Conservation (phyloP, 495 filamentous ascomycete genomes). For the Penicillium canariense region DNA sequence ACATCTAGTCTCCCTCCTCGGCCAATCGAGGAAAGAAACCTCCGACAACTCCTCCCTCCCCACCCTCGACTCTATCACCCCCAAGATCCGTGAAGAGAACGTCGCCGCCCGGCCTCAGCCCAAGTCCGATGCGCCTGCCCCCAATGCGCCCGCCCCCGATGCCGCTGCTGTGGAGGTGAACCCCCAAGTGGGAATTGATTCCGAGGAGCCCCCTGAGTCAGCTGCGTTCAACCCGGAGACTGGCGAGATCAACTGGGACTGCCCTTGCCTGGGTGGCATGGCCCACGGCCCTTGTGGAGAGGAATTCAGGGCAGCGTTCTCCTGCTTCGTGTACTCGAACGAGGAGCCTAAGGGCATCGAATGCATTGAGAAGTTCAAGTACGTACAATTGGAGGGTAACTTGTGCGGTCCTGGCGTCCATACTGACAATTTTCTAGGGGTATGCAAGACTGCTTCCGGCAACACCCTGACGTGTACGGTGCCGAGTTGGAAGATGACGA, state of each 20-base stretch:
- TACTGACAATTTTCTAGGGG: conserved; percentile 47
- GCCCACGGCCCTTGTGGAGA: conserved; percentile 94
- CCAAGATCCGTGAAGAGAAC: conserved; percentile 38
- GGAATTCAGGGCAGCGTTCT: conserved; percentile 90
- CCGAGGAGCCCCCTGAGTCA: conserved; percentile 77
- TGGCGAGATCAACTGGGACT: conserved; percentile 99
- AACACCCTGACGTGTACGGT: conserved; percentile 88
- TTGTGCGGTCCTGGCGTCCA: background rate
- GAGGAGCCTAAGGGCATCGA: conserved; percentile 99
- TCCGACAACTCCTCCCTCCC: conserved; percentile 30
- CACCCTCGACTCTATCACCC: conserved; percentile 48
- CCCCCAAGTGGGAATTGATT: background rate
- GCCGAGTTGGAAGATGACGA: conserved; percentile 84
- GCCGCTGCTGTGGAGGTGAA: conserved; percentile 1
- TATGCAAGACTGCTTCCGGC: conserved; percentile 96
- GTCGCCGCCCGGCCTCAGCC: conserved; percentile 15
- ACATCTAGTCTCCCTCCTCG: conserved; percentile 36
- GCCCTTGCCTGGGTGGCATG: conserved; percentile 96
- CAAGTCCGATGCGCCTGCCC: conserved; percentile 10
- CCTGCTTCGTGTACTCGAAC: conserved; percentile 91
- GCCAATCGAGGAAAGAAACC: conserved; percentile 21
- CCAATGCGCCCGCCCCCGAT: background rate
- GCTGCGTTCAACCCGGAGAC: conserved; percentile 98
- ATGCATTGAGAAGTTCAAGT: conserved; percentile 98
- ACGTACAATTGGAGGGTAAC: conserved; percentile 17